Evolutionary conservation across 2,329 filamentous ascomycete species (phyloP).

Genomic region (Raffaelea albimanens): DNA sequence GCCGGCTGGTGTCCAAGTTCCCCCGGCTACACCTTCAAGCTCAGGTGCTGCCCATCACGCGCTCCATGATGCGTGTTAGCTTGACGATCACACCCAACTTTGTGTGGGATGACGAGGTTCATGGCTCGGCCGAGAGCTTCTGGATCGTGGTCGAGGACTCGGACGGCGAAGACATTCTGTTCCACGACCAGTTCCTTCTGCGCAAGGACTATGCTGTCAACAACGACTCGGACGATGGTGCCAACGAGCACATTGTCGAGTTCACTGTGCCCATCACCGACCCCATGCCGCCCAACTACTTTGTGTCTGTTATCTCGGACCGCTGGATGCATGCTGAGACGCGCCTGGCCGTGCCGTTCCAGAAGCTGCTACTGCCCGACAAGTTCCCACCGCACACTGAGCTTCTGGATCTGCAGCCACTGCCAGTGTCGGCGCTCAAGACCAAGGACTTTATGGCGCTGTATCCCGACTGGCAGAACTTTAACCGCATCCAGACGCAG

Average conservation of each 20-base stretch:
- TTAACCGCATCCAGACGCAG: constrained; percentile 97
- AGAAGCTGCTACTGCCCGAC: constrained; percentile 87
- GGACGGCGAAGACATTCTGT: constrained; percentile 91
- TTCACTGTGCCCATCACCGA: constrained; percentile 95
- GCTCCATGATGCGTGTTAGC: constrained; percentile 85
- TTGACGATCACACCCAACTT: constrained; percentile 90
- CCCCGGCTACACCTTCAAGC: constrained; percentile 87
- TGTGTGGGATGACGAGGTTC: constrained; percentile 84
- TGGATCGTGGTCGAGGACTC: constrained; percentile 98
- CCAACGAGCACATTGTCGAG: constrained; percentile 86
- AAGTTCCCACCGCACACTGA: constrained; percentile 93
- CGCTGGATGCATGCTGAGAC: constrained; percentile 98
- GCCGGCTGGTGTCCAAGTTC: constrained; percentile 81
- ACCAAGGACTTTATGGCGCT: constrained; percentile 69
- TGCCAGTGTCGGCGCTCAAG: constrained; percentile 82
- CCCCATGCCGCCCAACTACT: constrained; percentile 98
- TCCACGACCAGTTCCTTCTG: constrained; percentile 87
- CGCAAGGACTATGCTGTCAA: constrained; percentile 73
- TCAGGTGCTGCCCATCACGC: constrained; percentile 87
- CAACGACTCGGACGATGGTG: not conserved
- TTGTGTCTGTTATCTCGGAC: constrained; percentile 89
- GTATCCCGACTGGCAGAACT: constrained; percentile 76
- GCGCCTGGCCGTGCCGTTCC: constrained; percentile 84
- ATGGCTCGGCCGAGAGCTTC: constrained; percentile 83
- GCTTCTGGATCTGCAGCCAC: constrained; percentile 80